Percentiles rank a stretch among this genome's conserved stretches.
Conservation (phyloP, 441 rosid species). For the Raphanus hybrid region DNA sequence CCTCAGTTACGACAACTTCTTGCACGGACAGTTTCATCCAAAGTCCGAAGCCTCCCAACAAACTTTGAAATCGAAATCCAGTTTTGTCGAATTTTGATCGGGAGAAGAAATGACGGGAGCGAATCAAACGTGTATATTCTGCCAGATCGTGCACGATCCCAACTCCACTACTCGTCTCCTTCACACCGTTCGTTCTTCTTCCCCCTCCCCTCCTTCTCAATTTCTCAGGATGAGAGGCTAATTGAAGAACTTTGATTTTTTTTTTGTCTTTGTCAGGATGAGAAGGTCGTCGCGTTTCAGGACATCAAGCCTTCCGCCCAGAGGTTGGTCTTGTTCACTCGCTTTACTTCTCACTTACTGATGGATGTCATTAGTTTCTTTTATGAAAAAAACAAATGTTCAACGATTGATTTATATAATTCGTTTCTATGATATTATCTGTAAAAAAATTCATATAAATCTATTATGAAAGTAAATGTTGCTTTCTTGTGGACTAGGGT, state of each 20-base stretch:
- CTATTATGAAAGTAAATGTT: no score
- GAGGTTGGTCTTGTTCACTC: conserved; percentile 52
- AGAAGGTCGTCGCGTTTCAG: conserved; percentile 81
- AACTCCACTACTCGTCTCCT: conserved; percentile 64
- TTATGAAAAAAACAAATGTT: neutral
- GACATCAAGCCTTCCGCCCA: conserved; percentile 88
- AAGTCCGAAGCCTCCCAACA: neutral
- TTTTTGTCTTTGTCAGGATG: conserved; percentile 55
- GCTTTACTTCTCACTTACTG: neutral
- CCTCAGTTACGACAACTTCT: neutral
- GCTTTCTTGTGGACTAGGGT: no score
- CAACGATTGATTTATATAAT: neutral
- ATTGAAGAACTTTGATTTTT: neutral
- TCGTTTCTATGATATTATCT: conserved; percentile 7
- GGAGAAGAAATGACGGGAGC: conserved; percentile 63
- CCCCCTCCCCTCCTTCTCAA: neutral
- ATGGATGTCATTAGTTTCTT: neutral
- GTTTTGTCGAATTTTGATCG: neutral
- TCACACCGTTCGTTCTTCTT: conserved; percentile 56
- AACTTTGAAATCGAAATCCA: conserved; percentile 22
- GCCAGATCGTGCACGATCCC: conserved; percentile 63
- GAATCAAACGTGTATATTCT: conserved; percentile 66
- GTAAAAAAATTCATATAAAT: no score
- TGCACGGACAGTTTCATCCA: neutral
- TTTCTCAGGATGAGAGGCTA: conserved; percentile 60